These are phyloP conservation scores for Sphagnum fallax DNA, from an alignment of 228 moss, liverwort and hornwort species.

Conservation along the genomic window DNA sequence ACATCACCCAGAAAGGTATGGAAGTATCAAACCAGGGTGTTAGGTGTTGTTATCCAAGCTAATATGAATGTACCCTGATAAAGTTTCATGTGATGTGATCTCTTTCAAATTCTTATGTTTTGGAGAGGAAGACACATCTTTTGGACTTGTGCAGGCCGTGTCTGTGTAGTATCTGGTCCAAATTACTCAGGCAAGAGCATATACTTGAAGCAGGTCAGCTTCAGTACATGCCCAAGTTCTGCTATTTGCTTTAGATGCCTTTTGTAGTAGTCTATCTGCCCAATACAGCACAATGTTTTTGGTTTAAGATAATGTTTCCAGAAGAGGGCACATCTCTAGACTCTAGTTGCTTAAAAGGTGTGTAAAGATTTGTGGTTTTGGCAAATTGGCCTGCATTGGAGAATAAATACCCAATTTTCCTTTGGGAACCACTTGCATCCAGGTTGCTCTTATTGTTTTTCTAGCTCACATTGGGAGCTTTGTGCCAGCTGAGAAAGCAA, in stretches of 20 bases:
- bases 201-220: conserved; percentile 76
- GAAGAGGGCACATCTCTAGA: no score
- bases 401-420: no score
- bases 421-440: neutral
- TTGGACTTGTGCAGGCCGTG: conserved; percentile 43
- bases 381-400: no score
- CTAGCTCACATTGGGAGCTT: conserved; percentile 94
- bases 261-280: no score
- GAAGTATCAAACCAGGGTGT: neutral
- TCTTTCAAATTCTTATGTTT: no score
- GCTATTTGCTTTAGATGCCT: neutral
- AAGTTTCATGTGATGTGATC: no score
- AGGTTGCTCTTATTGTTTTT: conserved; percentile 91
- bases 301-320: no score
- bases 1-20: conserved; percentile 46
- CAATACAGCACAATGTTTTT: no score
- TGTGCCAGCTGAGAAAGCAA: conserved; percentile 84
- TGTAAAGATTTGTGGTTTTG: no score
- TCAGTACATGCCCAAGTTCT: neutral
- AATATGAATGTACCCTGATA: neutral
- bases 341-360: no score
- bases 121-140: neutral
- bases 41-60: neutral
- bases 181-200: conserved; percentile 97
- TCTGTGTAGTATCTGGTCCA: conserved; percentile 79